Evolutionary conservation across 2,329 filamentous ascomycete species (phyloP).

Genomic region (Fusarium longipes): DNA sequence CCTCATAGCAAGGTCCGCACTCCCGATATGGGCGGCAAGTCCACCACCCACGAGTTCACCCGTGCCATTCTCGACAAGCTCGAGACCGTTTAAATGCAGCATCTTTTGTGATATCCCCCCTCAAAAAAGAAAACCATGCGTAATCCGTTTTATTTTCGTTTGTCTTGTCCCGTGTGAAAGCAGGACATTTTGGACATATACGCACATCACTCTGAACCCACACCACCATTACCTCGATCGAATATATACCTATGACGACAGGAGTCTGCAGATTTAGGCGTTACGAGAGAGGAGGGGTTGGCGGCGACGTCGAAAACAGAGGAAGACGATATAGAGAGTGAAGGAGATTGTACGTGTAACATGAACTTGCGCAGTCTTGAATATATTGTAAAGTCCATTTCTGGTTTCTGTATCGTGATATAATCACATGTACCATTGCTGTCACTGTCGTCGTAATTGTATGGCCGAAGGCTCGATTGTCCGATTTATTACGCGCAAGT

Average conservation of each 20-base stretch:
- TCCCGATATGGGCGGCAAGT: slow-evolving; percentile 92
- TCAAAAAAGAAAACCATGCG: slow-evolving; percentile 24
- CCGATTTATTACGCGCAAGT: too few species aligned
- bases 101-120: slow-evolving; percentile 42
- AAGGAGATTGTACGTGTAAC: slow-evolving; percentile 45
- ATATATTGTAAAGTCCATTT: slow-evolving; percentile 40
- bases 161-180: slow-evolving; percentile 11
- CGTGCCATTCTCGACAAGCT: slow-evolving; percentile 94
- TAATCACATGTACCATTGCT: too few species aligned
- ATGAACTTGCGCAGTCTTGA: slow-evolving; percentile 44
- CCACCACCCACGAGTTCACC: slow-evolving; percentile 94
- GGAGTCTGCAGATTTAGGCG: slow-evolving; percentile 38
- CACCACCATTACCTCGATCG: slow-evolving; percentile 34
- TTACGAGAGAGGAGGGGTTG: slow-evolving; percentile 26
- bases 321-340: slow-evolving; percentile 17
- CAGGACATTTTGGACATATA: slow-evolving; percentile 21
- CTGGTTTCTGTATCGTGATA: too few species aligned
- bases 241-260: slow-evolving; percentile 38
- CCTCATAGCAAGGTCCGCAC: slow-evolving; percentile 80
- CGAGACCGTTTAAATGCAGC: slow-evolving; percentile 74
- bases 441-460: too few species aligned
- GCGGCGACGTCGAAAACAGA: slow-evolving; percentile 25
- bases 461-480: too few species aligned
- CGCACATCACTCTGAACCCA: slow-evolving; percentile 11
- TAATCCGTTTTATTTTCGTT: slow-evolving; percentile 29